These are phyloP conservation scores for Sugiyamaella chiloensis DNA, from an alignment of 805 yeast species.

Conservation along the genomic window DNA sequence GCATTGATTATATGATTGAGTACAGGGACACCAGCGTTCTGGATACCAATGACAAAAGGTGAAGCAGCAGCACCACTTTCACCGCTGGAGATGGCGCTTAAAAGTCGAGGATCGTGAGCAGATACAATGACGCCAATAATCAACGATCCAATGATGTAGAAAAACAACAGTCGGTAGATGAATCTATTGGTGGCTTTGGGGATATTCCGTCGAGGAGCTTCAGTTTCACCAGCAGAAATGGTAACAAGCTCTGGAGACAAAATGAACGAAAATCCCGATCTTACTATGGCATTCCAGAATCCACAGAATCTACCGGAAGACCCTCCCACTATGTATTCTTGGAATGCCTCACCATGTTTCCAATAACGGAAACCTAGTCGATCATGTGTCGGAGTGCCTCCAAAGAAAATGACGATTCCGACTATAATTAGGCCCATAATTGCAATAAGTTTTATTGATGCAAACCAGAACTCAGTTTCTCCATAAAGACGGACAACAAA, in stretches of 20 bases:
- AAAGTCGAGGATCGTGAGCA: slow-evolving; percentile 56
- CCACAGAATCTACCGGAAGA: slow-evolving; percentile 62
- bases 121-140: slow-evolving; percentile 71
- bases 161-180: slow-evolving; percentile 64
- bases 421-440: slow-evolving; percentile 65
- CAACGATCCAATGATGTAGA: slow-evolving; percentile 66
- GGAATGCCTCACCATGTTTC: slow-evolving; percentile 45
- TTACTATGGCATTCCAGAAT: slow-evolving; percentile 57
- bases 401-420: slow-evolving; percentile 48
- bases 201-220: slow-evolving; percentile 70
- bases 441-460: slow-evolving; percentile 57
- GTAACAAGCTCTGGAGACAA: slow-evolving; percentile 82
- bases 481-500: slow-evolving; percentile 51
- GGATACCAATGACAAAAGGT: slow-evolving; percentile 57
- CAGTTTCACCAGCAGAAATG: slow-evolving; percentile 81
- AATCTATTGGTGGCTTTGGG: slow-evolving; percentile 76
- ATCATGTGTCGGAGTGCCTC: slow-evolving; percentile 50
- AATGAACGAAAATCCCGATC: slow-evolving; percentile 72
- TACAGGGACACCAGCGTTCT: slow-evolving; percentile 51
- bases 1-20: slow-evolving; percentile 54
- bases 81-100: slow-evolving; percentile 48
- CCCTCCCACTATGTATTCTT: slow-evolving; percentile 49
- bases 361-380: slow-evolving; percentile 57
- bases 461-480: slow-evolving; percentile 62
- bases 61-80: slow-evolving; percentile 63